These are phyloP conservation scores for Penstemon davidsonii DNA, from an alignment of 257 asterid genomes.

Conservation along the genomic window DNA sequence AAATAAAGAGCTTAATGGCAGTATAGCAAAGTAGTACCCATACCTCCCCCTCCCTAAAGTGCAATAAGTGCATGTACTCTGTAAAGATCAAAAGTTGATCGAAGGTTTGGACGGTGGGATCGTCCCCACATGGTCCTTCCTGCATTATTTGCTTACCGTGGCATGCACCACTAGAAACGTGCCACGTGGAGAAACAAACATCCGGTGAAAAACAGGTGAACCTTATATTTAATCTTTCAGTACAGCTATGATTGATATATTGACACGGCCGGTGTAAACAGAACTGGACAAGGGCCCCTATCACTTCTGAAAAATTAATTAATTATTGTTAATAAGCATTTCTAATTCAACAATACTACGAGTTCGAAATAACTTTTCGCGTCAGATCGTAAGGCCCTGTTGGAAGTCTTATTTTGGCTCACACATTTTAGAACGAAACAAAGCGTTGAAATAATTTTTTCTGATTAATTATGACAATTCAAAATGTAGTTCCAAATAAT, in stretches of 20 bases:
- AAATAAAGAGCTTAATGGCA: neutral
- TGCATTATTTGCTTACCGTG: slow-evolving; percentile 13
- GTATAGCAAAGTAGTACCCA: neutral
- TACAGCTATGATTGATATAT: neutral
- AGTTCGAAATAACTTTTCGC: no score
- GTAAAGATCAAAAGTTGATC: slow-evolving; percentile 32
- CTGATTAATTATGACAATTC: no score
- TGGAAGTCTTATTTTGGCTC: no score
- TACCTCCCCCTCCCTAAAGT: neutral
- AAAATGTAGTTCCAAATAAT: no score
- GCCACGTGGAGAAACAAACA: slow-evolving; percentile 20
- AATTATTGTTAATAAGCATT: no score
- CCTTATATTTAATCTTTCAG: neutral
- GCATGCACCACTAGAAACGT: neutral
- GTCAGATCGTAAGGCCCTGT: no score
- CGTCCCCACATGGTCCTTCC: slow-evolving; percentile 23
- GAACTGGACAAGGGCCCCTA: neutral
- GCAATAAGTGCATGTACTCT: neutral
- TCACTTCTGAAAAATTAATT: slow-evolving; percentile 5
- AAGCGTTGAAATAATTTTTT: no score
- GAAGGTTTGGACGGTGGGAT: slow-evolving; percentile 29
- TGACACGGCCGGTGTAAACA: neutral
- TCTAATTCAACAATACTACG: no score
- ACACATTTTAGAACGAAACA: no score
- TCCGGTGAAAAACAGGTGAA: neutral